Evolutionary conservation across 78 protist genomes (phyloP), one percentile per base, ranked within the genome.

Genomic region (Chrysochromulina parva): DNA sequence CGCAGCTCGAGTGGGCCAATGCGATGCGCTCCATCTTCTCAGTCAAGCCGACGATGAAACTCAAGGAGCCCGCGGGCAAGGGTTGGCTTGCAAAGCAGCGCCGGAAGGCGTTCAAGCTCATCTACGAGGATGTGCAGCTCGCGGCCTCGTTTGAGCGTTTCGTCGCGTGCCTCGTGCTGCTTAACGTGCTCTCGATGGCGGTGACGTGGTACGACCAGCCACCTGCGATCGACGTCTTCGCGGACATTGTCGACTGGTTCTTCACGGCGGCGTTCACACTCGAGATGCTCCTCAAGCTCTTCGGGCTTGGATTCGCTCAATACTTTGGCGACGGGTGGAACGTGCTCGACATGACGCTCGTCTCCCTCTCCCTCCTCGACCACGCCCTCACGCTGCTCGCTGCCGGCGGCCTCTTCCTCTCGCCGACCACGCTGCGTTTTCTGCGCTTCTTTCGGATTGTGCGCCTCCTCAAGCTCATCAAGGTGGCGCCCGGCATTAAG

Each of bases 321-420:
- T 91, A 91, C 88, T 67, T 91, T 53, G 14, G 38, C n/a, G 28
- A 66, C 82, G 13, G 17, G 54, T 85, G 90, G 90, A 84, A 84
- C 81, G 6, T 11, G 13, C 84, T 91, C 80, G 93, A 91, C 87
- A 14, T 58, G 24, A 14, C 24, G 24, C 62, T 58, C 24, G 62
- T 58, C 62, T 14, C 62, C 62, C 24, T 58, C 24, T 84, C 52
- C 3, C 4, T 91, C 53, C 50, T 91, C 50, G 90, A 2, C 17
- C 81, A 7, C 81, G 16, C 50, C 26, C 6, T 17, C 54, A 17
- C 78, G 50, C 14, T 17, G 53, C 3, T 14, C n/a, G 6, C 60
- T 13, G n/a, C 7, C 71, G 71, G n/a, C 19, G 19, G 3, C 53
- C 80, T 52, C 11, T 20, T 71, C 52, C 20, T 2, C n/a, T 19